Percentiles rank a stretch among this genome's conserved stretches.
phyloP scores from a whole-genome alignment of 257 asterid species.

The Coffea eugenioides region DNA sequence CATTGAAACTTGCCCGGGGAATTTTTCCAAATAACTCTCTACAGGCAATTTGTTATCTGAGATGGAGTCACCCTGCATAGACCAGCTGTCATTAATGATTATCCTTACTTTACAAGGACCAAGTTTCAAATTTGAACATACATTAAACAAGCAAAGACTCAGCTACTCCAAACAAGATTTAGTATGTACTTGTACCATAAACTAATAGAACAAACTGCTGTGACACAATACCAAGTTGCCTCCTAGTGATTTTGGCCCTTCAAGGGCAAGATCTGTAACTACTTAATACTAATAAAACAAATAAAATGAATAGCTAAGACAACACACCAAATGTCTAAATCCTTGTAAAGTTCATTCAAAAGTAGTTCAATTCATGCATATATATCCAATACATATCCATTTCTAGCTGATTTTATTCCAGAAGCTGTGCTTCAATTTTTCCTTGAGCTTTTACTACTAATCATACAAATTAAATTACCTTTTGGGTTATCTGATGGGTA shows the following conservation, averaged over 20 bases:
- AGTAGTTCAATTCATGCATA: neutral
- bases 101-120: constrained; percentile 14
- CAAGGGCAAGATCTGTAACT: neutral
- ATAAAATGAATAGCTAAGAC: neutral
- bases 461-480: neutral
- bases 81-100: constrained; percentile 18
- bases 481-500: neutral
- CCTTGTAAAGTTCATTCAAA: neutral
- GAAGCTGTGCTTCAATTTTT: neutral
- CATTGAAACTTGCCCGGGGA: constrained; percentile 38
- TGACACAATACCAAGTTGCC: neutral
- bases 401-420: neutral
- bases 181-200: neutral
- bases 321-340: neutral
- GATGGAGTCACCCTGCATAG: constrained; percentile 46
- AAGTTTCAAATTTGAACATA: neutral
- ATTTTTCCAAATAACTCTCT: constrained; percentile 39
- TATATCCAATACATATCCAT: neutral
- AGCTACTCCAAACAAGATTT: neutral
- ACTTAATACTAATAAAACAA: neutral
- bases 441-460: neutral
- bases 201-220: neutral
- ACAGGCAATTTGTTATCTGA: constrained; percentile 35
- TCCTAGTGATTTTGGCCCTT: neutral
- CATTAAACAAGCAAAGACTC: neutral